Percentiles rank a stretch among this genome's conserved stretches.
Conservation (phyloP, 2,329 filamentous ascomycete species). For the Apiospora hydei region DNA sequence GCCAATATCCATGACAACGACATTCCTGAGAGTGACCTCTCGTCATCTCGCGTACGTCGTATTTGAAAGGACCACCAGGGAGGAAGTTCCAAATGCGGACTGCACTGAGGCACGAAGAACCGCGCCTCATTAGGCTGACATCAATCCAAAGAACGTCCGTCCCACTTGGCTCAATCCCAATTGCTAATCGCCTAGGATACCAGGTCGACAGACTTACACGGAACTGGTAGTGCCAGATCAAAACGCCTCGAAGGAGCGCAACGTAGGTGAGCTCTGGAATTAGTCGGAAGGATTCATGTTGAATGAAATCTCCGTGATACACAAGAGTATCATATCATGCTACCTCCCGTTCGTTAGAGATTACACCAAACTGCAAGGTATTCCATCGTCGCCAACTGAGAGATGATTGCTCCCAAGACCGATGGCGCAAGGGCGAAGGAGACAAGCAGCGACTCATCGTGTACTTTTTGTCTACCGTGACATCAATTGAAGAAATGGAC, state of each 20-base stretch:
- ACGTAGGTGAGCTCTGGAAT: background rate
- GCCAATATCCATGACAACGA: constrained; percentile 19
- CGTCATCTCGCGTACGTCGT: background rate
- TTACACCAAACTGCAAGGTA: no score
- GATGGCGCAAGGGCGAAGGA: background rate
- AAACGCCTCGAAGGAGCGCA: background rate
- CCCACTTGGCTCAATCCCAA: background rate
- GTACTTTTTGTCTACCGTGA: background rate
- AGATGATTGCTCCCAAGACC: background rate
- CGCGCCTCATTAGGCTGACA: constrained; percentile 10
- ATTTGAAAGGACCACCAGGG: background rate
- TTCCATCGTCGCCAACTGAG: no score
- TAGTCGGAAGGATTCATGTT: background rate
- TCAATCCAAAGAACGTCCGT: background rate
- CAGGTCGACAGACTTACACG: background rate
- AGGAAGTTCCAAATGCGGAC: background rate
- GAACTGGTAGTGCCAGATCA: background rate
- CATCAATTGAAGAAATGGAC: background rate
- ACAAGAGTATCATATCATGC: background rate
- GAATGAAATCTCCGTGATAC: background rate
- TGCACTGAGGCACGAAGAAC: background rate
- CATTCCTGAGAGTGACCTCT: background rate
- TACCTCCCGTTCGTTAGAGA: background rate
- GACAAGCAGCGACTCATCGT: background rate
- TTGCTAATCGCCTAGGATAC: background rate